phyloP scores from a whole-genome alignment of 2,329 filamentous ascomycete genomes.

The Dendryphion nanum region DNA sequence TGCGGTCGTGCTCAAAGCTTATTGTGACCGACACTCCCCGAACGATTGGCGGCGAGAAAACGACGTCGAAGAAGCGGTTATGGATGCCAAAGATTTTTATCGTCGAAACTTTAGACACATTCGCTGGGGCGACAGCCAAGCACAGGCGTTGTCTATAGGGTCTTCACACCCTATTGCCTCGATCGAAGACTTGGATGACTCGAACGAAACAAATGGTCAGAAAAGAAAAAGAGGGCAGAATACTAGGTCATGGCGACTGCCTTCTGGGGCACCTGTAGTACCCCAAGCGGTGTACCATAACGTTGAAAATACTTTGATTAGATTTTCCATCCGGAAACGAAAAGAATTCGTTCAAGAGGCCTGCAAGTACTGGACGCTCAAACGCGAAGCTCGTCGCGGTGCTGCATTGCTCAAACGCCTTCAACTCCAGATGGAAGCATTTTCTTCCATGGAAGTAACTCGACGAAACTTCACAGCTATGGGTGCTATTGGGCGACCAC shows the following conservation, averaged over 20 bases:
- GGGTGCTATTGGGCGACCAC: slow-evolving; percentile 77
- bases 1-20: slow-evolving; percentile 82
- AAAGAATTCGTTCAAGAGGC: slow-evolving; percentile 92
- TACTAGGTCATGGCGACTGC: slow-evolving; percentile 81
- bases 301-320: slow-evolving; percentile 77
- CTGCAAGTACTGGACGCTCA: slow-evolving; percentile 97
- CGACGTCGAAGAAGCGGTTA: slow-evolving; percentile 74
- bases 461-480: slow-evolving; percentile 93
- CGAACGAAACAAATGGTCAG: slow-evolving; percentile 55
- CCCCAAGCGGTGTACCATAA: slow-evolving; percentile 83
- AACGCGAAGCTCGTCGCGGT: slow-evolving; percentile 86
- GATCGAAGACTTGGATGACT: slow-evolving; percentile 48
- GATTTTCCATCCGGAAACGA: slow-evolving; percentile 80
- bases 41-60: slow-evolving; percentile 85
- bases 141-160: slow-evolving; percentile 77
- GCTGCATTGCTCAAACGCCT: slow-evolving; percentile 89
- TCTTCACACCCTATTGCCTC: slow-evolving; percentile 61
- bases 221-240: slow-evolving; percentile 56
- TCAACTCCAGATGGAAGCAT: slow-evolving; percentile 92
- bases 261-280: slow-evolving; percentile 91
- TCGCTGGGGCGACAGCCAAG: slow-evolving; percentile 89
- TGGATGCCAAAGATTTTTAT: slow-evolving; percentile 85
- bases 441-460: slow-evolving; percentile 96
- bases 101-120: slow-evolving; percentile 83
- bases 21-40: slow-evolving; percentile 93